Evolutionary conservation across 2,329 filamentous ascomycete species (phyloP), one percentile per base, ranked within the genome.

Genomic region (Pezicula rhizophila): DNA sequence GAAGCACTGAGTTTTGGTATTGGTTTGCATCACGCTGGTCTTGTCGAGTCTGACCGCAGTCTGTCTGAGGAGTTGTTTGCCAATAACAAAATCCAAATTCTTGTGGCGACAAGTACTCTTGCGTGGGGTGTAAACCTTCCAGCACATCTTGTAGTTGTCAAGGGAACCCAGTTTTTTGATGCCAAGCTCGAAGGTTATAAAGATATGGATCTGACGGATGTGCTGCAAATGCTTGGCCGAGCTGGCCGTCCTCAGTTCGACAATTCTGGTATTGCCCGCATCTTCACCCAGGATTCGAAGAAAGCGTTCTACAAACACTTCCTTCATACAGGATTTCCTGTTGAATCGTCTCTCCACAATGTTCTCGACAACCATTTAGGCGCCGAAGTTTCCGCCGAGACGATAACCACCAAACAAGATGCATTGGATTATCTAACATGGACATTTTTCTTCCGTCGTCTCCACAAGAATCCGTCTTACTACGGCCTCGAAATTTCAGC

Each of bases 231-330:
- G 93, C 76, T 99, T 25, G 93, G 93, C 58, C 85, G 93, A 69
- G 93, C 93, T 11, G 93, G 93, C 14, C 87, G 93, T 54, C 93
- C 93, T 3, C 93, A 99, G 64, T 99, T 99, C 65, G 93, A 99
- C 67, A 87, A 85, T 47, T 95, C 91, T 0, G 93, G 95, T 57
- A 95, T 99, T 49, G 95, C 93, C 8, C 85, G 92, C 26, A 99
- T 99, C 64, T 96, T 99, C 64, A 99, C 93, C 0, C 91, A 99
- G 62, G 91, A 97, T 61, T 76, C 92, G 2, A 99, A 97, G 75
- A 99, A 99, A 70, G 89, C 95, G 51, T 99, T 99, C 68, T 99
- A 99, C 72, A 99, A 99, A 73, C 93, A 99, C 70, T 99, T 99
- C 71, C 70, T 99, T 47, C 93, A 99, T 64, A 97, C 92, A 0